Evolutionary conservation across 306 rosid genomes (phyloP), one percentile per base, ranked within the genome.

Genomic region (Pterocarpus santalinus): DNA sequence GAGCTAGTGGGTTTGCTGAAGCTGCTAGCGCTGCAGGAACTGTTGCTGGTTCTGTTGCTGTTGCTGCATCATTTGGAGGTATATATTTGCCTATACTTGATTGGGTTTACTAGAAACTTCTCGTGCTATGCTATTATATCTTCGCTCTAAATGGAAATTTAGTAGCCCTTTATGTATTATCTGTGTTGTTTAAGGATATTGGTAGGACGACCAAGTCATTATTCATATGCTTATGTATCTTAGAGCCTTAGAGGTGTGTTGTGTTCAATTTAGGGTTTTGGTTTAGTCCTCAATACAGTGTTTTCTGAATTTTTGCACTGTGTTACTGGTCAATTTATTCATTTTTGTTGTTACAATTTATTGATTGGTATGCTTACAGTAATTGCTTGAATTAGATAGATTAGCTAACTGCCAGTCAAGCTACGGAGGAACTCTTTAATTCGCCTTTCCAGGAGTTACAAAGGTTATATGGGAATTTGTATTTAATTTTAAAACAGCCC

Each of bases 61-160:
- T 95, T 87, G 99, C 99, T 62, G 97, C 99, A 74, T 95, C 99
- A 47, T 93, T 95, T 83, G 99, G 97, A 82, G 97, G 99, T 95
- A 80, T 74, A 57, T 73, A 15, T 62, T 76, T 80, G 76, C 52
- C 60, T 81, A 38, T 74, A 72, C 84, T 57, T 69, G 33, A 47
- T 60, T 84, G 43, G 41, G 77, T 81, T 43, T 73, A 36, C 58
- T 41, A 35, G 39, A 81, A 22, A 22, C 49, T 78, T 80, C 51
- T 46, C 14, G 55, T 44, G 67, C 55, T 56, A 5, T 77, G 60
- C 69, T 32, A 66, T 49, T 61, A 44, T 32, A 55, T 81, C 56
- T 80, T 76, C 30, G 7, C 68, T 58, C 57, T 43, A 17, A 35
- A 7, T 71, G 30, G 62, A 66, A 35, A 56, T 46, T 39, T 55